A percentile compares a stretch with the other conserved stretches of the same genome.
phyloP scores from a whole-genome alignment of 805 yeast species.

The Pichia eremophila region DNA sequence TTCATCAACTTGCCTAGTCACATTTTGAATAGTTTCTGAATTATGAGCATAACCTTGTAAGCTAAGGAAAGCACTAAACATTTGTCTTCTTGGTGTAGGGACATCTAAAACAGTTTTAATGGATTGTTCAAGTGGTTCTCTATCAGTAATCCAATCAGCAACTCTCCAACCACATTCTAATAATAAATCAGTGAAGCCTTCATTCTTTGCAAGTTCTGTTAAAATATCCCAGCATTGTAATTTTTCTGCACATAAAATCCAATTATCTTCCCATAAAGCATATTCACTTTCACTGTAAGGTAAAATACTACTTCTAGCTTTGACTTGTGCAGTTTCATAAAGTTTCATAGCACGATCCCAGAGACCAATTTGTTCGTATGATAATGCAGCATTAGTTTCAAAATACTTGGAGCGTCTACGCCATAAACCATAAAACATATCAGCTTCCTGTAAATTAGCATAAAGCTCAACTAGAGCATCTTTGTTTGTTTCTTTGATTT shows the following conservation, averaged over 20 bases:
- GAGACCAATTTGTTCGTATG: constrained; percentile 89
- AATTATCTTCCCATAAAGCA: constrained; percentile 95
- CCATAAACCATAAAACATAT: constrained; percentile 97
- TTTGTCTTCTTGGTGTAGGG: constrained; percentile 94
- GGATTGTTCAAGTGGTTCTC: constrained; percentile 88
- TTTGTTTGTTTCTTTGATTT: constrained; percentile 73
- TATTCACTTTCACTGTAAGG: constrained; percentile 96
- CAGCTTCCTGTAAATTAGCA: constrained; percentile 83
- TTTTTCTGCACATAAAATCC: constrained; percentile 96
- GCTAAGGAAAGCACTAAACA: constrained; percentile 87
- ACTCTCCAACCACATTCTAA: constrained; percentile 99
- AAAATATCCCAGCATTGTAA: constrained; percentile 96
- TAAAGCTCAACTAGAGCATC: constrained; percentile 90
- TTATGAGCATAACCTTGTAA: constrained; percentile 91
- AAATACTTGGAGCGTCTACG: constrained; percentile 89
- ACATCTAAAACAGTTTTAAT: constrained; percentile 97
- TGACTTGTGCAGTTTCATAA: constrained; percentile 93
- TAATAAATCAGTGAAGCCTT: constrained; percentile 89
- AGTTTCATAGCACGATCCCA: constrained; percentile 92
- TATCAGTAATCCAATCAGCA: constrained; percentile 95
- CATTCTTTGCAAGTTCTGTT: constrained; percentile 94
- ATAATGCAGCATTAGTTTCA: constrained; percentile 86
- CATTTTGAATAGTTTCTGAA: constrained; percentile 74
- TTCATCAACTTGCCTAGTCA: constrained; percentile 84
- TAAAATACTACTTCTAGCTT: constrained; percentile 87